These are phyloP conservation scores for Phanerochaete sordida DNA, from an alignment of 768 basidiomycete genomes.

Conservation along the genomic window DNA sequence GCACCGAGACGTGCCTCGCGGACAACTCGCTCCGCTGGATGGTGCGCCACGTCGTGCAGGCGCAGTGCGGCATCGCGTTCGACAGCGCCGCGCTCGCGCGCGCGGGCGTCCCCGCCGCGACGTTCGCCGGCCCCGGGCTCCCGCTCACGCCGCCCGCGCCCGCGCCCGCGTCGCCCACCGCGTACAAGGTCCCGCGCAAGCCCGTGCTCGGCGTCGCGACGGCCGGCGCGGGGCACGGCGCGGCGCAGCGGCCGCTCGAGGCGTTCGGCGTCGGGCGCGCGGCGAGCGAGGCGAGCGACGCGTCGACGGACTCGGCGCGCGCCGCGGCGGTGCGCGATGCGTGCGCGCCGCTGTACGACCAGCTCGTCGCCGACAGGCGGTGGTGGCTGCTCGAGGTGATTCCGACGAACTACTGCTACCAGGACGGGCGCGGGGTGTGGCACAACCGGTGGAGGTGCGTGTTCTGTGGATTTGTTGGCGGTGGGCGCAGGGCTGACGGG, in stretches of 20 bases:
- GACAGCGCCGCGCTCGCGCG: constrained; percentile 44
- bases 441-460: constrained; percentile 52
- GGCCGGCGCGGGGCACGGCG: background rate
- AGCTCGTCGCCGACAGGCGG: constrained; percentile 35
- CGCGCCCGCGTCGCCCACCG: background rate
- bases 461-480: background rate
- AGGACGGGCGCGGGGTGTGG: constrained; percentile 55
- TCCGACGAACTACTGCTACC: constrained; percentile 51
- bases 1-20: constrained; percentile 38
- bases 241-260: background rate
- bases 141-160: constrained; percentile 9
- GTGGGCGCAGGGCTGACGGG: background rate
- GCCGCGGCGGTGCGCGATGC: constrained; percentile 29
- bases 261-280: background rate
- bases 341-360: constrained; percentile 53
- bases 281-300: background rate
- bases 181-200: background rate
- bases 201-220: background rate
- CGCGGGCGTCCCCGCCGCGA: constrained; percentile 33
- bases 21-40: constrained; percentile 76
- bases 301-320: background rate
- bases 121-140: constrained; percentile 16
- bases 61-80: constrained; percentile 61
- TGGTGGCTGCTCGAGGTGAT: constrained; percentile 80
- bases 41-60: constrained; percentile 58